Percentiles rank a stretch among this genome's conserved stretches.
phyloP scores from a whole-genome alignment of 176 grass and related monocot species.

The Juncus inflexus region DNA sequence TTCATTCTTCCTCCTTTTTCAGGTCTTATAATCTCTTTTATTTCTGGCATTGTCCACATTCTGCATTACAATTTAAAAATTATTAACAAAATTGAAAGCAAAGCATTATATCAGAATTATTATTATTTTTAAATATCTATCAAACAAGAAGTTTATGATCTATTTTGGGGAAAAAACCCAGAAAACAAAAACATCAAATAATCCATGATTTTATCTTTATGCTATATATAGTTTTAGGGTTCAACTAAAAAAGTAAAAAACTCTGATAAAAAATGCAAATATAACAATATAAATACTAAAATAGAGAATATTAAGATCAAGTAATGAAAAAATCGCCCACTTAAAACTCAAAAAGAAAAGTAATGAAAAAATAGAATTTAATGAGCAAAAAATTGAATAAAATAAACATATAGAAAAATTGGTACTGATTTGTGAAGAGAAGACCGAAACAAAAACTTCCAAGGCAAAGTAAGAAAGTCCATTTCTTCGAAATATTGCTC shows the following conservation, averaged over 20 bases:
- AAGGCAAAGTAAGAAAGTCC: conserved; percentile 23
- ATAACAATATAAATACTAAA: too few species aligned
- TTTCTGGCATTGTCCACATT: conserved; percentile 91
- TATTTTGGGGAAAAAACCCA: too few species aligned
- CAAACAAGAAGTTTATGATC: too few species aligned
- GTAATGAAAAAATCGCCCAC: too few species aligned
- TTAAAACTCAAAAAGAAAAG: too few species aligned
- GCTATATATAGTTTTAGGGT: too few species aligned
- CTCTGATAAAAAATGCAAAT: neutral
- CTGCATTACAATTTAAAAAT: conserved; percentile 27
- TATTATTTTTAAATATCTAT: neutral
- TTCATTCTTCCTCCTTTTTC: conserved; percentile 49
- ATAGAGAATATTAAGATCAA: too few species aligned
- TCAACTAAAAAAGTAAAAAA: neutral
- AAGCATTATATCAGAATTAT: too few species aligned
- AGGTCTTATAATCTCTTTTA: conserved; percentile 66
- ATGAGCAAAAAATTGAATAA: neutral
- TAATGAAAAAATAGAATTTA: neutral
- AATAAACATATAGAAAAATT: neutral
- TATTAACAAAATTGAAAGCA: too few species aligned
- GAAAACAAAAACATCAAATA: too few species aligned
- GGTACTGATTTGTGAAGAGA: conserved; percentile 80
- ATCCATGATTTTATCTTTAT: too few species aligned
- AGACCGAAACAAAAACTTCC: conserved; percentile 77
- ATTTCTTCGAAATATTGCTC: conserved; percentile 16